Conservation (phyloP, 2,329 filamentous ascomycete genomes). For the Exophiala mesophila region DNA sequence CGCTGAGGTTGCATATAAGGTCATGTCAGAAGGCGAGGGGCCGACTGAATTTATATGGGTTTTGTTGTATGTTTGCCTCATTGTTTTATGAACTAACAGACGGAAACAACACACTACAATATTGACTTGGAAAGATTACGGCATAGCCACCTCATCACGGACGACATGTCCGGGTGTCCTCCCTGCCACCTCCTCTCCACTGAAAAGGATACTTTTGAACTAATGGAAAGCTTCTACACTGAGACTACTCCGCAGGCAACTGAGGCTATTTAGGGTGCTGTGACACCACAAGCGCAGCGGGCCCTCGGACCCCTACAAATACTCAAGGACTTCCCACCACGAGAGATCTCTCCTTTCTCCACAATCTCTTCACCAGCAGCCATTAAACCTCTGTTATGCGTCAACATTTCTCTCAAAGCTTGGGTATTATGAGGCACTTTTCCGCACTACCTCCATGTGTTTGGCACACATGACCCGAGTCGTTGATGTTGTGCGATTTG, state of each 20-base stretch:
- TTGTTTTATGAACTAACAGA: too few species aligned
- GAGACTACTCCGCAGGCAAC: too few species aligned
- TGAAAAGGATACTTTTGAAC: constrained; percentile 41
- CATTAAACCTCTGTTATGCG: too few species aligned
- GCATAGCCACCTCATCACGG: constrained; percentile 17
- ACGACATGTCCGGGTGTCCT: constrained; percentile 21
- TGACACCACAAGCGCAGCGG: too few species aligned
- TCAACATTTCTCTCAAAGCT: too few species aligned
- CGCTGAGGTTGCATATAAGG: constrained; percentile 19
- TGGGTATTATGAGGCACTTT: constrained; percentile 41
- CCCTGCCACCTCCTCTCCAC: constrained; percentile 21
- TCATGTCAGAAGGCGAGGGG: constrained; percentile 18
- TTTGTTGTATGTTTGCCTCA: too few species aligned
- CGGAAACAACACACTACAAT: constrained; percentile 15
- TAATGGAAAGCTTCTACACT: constrained; percentile 50
- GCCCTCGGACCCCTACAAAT: too few species aligned
- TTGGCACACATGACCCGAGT: constrained; percentile 20
- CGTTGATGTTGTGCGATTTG: constrained; percentile 19
- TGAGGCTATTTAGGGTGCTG: too few species aligned
- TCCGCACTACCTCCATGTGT: constrained; percentile 36
- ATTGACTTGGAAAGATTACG: constrained; percentile 19
- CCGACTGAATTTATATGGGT: constrained; percentile 23
- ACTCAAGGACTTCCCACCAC: too few species aligned
- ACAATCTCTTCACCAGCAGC: too few species aligned
- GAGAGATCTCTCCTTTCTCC: too few species aligned